A percentile compares a stretch with the other conserved stretches of the same genome.
Evolutionary conservation across 169 alveolate genomes (phyloP).

Genomic region (Plasmodium malariae): DNA sequence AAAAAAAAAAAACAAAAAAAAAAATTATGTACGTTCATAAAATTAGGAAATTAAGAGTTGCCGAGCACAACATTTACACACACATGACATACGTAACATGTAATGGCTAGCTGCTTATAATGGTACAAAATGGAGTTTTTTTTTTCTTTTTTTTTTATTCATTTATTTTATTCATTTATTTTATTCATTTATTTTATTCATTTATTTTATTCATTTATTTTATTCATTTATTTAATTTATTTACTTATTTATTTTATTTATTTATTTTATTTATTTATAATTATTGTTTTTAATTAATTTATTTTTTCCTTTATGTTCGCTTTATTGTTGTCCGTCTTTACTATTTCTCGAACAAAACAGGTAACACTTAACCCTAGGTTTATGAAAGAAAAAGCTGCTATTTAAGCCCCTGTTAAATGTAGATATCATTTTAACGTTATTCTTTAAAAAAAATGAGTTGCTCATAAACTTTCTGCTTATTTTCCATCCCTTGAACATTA

Average conservation of each 20-base stretch:
- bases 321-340: background rate
- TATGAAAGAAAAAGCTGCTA: background rate
- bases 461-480: background rate
- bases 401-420: background rate
- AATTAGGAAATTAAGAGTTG: too few species aligned
- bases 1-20: background rate
- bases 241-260: too few species aligned
- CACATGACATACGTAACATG: too few species aligned
- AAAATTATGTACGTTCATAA: background rate
- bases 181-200: too few species aligned
- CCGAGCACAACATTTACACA: too few species aligned
- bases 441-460: constrained; percentile 3
- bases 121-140: too few species aligned
- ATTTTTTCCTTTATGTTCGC: background rate
- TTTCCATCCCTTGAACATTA: background rate
- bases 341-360: constrained; percentile 14
- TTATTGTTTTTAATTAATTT: too few species aligned
- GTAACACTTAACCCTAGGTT: background rate
- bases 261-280: too few species aligned
- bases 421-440: background rate
- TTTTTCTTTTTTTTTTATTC: background rate
- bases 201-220: too few species aligned
- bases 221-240: too few species aligned
- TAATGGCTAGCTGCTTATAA: too few species aligned
- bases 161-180: too few species aligned